Evolutionary conservation across 2,329 filamentous ascomycete species (phyloP), one percentile per base, ranked within the genome.

Genomic region (Leptographium lundbergii): DNA sequence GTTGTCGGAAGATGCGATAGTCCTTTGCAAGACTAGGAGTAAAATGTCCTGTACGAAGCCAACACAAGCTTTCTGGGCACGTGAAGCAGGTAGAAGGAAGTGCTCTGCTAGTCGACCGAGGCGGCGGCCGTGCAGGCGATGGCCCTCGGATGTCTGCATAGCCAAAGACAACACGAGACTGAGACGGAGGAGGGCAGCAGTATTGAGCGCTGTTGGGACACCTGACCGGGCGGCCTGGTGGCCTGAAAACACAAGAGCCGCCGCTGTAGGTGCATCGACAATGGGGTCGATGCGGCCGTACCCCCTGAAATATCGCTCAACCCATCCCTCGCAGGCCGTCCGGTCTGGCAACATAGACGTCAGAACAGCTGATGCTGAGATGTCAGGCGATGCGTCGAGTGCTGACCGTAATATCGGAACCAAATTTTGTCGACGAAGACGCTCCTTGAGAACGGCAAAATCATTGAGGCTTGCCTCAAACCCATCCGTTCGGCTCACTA

Each of bases 41-140:
- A 62, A 19, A 2, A 62, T 11, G 7, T 57, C 57, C 29, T 60
- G 61, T 13, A 56, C 11, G 27, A 45, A 57, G 27, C 58, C 61
- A 1, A 58, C 47, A 24, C 59, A 60, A 1, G 59, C 59, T 7
- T 57, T 62, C 32, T 57, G 57, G 14, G 56, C 32, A 2, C 54
- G 54, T 1, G 61, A 22, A 11, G 36, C 47, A 14, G 54, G 36
- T 3, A 39, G 34, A 2, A 62, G 29, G 6, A 59, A 60, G 36
- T 57, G 42, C 24, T 57, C 56, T 10, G 51, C 57, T 11, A 62
- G 51, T 10, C 29, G 47, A 19, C 54, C 57, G 2, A 62, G 51
- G 2, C 47, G 57, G 10, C 61, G 61, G 45, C 61, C 61, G 24
- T 59, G 55, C 2, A 62, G 48, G 14, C 61, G 61, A 29, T 59